phyloP scores from a whole-genome alignment of 1,284 basidiomycete genomes.

The Baeospora myosura region DNA sequence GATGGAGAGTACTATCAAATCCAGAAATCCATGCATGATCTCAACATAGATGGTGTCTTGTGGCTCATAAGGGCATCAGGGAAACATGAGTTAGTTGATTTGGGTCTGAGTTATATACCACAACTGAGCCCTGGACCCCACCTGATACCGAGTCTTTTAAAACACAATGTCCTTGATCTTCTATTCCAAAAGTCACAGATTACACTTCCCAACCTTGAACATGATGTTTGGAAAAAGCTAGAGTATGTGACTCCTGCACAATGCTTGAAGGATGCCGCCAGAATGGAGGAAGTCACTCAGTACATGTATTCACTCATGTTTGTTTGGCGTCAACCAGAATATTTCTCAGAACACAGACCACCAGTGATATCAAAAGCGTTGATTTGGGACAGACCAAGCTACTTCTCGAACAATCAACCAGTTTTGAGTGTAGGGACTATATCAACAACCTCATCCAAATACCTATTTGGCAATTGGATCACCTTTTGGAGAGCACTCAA shows the following conservation, averaged over 20 bases:
- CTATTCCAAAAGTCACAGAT: not conserved
- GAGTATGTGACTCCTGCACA: not conserved
- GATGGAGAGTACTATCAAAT: too few relatives aligned
- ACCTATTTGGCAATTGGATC: slow-evolving; percentile 2
- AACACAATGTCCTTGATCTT: not conserved
- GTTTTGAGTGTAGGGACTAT: not conserved
- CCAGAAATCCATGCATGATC: not conserved
- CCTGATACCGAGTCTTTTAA: not conserved
- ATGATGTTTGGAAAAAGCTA: slow-evolving; percentile 3
- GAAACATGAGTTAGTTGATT: not conserved
- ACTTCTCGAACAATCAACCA: not conserved
- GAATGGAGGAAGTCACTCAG: not conserved
- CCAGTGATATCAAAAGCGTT: not conserved
- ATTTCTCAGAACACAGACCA: not conserved
- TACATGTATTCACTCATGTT: slow-evolving; percentile 4
- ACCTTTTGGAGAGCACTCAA: slow-evolving; percentile 3
- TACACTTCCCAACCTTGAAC: not conserved
- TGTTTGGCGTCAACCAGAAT: slow-evolving; percentile 3
- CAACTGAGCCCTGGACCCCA: slow-evolving; percentile 2
- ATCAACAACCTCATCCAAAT: not conserved
- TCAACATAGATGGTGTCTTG: slow-evolving; percentile 1
- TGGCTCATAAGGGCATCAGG: slow-evolving; percentile 2
- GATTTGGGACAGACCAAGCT: not conserved
- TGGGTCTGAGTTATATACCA: slow-evolving; percentile 1
- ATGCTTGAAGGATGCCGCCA: not conserved